A percentile compares a stretch with the other conserved stretches of the same genome.
Conservation (phyloP, 1,139 yeast species). For the Yamadazyma triangularis region DNA sequence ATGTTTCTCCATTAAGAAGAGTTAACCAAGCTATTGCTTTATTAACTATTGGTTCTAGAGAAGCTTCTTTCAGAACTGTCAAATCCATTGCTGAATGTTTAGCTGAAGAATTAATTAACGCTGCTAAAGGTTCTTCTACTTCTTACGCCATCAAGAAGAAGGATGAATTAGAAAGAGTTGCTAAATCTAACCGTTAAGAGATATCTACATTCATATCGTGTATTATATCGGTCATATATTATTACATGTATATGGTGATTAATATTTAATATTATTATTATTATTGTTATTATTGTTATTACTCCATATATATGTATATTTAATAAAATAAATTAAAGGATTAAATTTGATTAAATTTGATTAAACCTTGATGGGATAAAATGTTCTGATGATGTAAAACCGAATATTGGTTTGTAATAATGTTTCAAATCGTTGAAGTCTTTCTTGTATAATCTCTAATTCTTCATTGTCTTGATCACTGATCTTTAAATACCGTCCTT, state of each 20-base stretch:
- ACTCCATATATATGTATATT: no score
- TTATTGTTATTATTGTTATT: no score
- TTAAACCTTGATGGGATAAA: slow-evolving; percentile 24
- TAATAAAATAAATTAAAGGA: no score
- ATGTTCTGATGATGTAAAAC: slow-evolving; percentile 15
- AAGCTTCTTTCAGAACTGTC: slow-evolving; percentile 99
- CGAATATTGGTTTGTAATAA: slow-evolving; percentile 10
- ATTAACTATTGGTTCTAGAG: slow-evolving; percentile 99
- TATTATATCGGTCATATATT: slow-evolving; percentile 11
- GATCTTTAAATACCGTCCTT: slow-evolving; percentile 11
- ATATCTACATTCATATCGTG: slow-evolving; percentile 13
- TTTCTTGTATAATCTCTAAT: slow-evolving; percentile 13
- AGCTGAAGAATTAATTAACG: slow-evolving; percentile 99
- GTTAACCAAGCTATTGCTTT: slow-evolving; percentile 99
- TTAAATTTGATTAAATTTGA: no score
- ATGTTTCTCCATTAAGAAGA: slow-evolving; percentile 99
- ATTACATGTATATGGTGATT: no score
- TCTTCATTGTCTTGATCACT: slow-evolving; percentile 10
- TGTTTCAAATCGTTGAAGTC: slow-evolving; percentile 17
- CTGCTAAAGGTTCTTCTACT: slow-evolving; percentile 99
- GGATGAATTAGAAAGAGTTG: slow-evolving; percentile 99
- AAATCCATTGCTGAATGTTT: slow-evolving; percentile 99
- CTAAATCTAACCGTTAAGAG: slow-evolving; percentile 98
- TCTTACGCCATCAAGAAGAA: slow-evolving; percentile 99
- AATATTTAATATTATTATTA: no score